Evolutionary conservation across 352 stramenopile genomes (phyloP).

Genomic region (Elongisporangium senticosum): DNA sequence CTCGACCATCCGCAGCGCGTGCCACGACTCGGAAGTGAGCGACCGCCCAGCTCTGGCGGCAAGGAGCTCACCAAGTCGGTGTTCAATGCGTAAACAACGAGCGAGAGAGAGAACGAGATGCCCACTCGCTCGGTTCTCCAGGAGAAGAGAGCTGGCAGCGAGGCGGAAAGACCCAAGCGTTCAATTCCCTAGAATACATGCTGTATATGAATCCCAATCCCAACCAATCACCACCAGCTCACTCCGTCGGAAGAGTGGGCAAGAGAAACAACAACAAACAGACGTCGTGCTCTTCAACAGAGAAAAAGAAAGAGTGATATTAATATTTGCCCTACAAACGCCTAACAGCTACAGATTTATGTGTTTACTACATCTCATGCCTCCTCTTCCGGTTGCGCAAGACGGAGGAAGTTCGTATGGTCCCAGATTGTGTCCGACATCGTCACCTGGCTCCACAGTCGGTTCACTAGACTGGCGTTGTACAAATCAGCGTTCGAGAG

Average conservation of each 20-base stretch:
- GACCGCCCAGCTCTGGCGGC: background rate
- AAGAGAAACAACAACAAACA: background rate
- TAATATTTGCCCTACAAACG: background rate
- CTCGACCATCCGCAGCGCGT: conserved; percentile 71
- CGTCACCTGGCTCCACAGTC: conserved; percentile 75
- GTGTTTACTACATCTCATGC: background rate
- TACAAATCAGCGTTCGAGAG: conserved; percentile 75
- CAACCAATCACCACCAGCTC: background rate
- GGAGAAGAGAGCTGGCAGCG: background rate
- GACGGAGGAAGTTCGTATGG: conserved; percentile 55
- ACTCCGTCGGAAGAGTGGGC: background rate
- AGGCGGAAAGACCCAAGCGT: background rate
- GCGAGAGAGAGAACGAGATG: background rate
- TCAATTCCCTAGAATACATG: background rate
- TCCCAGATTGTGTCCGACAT: conserved; percentile 74
- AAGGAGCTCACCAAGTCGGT: background rate
- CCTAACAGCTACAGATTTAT: background rate
- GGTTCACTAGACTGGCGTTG: conserved; percentile 81
- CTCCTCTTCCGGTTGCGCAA: background rate
- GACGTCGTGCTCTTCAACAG: background rate
- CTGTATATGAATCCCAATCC: background rate
- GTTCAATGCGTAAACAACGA: background rate
- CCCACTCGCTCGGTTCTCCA: background rate
- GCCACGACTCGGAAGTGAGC: conserved; percentile 11
- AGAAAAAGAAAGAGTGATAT: background rate